phyloP scores from a whole-genome alignment of 2,329 filamentous ascomycete genomes.

The Fusarium aywerte region DNA sequence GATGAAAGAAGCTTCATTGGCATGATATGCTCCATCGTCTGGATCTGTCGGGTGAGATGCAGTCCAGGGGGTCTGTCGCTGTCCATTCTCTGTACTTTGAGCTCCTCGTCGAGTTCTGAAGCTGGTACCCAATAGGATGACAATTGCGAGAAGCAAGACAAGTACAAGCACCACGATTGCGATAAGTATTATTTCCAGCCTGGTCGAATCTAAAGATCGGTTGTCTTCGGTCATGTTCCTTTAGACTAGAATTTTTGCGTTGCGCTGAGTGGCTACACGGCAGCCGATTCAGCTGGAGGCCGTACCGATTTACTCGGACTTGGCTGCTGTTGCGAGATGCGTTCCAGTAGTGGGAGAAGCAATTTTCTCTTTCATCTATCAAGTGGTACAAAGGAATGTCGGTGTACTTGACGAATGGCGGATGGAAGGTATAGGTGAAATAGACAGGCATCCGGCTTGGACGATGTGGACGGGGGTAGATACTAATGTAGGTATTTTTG shows the following conservation, averaged over 20 bases:
- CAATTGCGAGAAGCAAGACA: slow-evolving; percentile 48
- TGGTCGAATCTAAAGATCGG: slow-evolving; percentile 44
- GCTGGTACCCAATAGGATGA: slow-evolving; percentile 47
- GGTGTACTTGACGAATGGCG: slow-evolving; percentile 5
- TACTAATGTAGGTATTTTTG: not conserved
- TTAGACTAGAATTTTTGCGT: not conserved
- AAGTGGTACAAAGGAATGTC: slow-evolving; percentile 19
- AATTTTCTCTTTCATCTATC: not conserved
- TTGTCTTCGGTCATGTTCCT: slow-evolving; percentile 41
- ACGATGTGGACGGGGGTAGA: slow-evolving; percentile 1
- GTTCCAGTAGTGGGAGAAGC: not conserved
- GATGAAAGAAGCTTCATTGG: slow-evolving; percentile 39
- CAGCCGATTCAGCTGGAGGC: slow-evolving; percentile 12
- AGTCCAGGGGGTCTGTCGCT: slow-evolving; percentile 35
- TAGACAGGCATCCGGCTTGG: not conserved
- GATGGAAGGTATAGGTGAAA: not conserved
- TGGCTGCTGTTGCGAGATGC: not conserved
- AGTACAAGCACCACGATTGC: slow-evolving; percentile 50
- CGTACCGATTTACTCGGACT: not conserved
- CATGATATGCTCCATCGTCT: slow-evolving; percentile 24
- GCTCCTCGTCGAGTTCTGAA: slow-evolving; percentile 28
- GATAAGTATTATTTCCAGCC: slow-evolving; percentile 51
- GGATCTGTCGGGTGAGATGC: slow-evolving; percentile 23
- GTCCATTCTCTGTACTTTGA: slow-evolving; percentile 33
- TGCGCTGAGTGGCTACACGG: slow-evolving; percentile 1